Conservation (phyloP, 202 grass and related monocot genomes). For the Panicum hallii region DNA sequence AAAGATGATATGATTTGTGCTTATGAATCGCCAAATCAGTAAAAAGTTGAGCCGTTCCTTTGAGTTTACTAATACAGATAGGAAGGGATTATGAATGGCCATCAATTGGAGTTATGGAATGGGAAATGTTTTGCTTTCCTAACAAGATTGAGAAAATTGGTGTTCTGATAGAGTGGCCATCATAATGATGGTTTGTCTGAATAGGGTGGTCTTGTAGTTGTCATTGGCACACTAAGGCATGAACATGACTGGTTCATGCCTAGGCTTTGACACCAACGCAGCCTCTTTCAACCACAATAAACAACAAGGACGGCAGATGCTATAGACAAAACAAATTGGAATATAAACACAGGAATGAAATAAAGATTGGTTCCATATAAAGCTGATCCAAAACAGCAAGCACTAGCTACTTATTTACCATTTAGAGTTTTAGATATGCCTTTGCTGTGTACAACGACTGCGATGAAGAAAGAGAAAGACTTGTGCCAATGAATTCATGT, state of each 20-base stretch:
- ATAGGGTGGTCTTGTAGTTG: neutral
- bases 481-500: neutral
- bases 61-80: conserved; percentile 1
- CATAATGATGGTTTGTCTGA: neutral
- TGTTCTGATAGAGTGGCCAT: neutral
- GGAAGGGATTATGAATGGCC: neutral
- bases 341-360: neutral
- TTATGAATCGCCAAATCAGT: neutral
- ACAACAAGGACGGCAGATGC: neutral
- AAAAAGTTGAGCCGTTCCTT: neutral
- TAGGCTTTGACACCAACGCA: neutral
- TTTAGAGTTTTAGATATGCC: neutral
- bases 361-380: neutral
- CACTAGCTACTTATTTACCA: neutral
- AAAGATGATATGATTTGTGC: neutral
- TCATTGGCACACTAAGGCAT: neutral
- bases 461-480: neutral
- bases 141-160: neutral
- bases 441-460: neutral
- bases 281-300: neutral
- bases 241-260: neutral
- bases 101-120: neutral
- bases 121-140: neutral
- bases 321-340: neutral
- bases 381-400: neutral